These are phyloP conservation scores for Ajuga reptans DNA, from an alignment of 305 asterid species.

Conservation along the genomic window DNA sequence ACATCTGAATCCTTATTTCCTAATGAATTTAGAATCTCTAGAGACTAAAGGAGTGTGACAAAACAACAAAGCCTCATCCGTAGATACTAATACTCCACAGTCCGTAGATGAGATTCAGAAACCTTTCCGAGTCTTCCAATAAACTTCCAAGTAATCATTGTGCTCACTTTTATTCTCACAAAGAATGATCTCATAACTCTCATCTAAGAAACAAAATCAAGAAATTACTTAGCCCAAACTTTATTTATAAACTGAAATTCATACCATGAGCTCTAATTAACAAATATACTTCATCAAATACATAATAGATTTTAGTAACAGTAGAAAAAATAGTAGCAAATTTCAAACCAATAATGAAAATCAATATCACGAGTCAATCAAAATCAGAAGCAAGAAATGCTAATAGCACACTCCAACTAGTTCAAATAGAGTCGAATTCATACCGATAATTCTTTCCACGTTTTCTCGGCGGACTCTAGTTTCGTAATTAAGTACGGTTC, in stretches of 20 bases:
- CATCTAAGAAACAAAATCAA: not conserved
- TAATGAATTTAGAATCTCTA: not conserved
- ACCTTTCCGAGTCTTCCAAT: not conserved
- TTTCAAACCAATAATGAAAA: not conserved
- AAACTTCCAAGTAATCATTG: not conserved
- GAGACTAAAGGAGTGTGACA: not conserved
- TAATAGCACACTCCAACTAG: not conserved
- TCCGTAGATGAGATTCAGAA: not conserved
- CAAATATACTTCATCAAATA: not conserved
- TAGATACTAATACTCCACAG: not conserved
- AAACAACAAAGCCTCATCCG: not conserved
- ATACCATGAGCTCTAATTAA: not conserved
- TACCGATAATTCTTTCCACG: constrained; percentile 95
- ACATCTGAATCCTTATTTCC: not conserved
- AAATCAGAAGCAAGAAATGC: not conserved
- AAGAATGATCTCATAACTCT: not conserved
- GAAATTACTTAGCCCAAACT: not conserved
- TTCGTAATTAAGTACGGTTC: constrained; percentile 76
- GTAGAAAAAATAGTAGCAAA: not conserved
- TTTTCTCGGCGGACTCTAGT: constrained; percentile 88
- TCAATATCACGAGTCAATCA: not conserved
- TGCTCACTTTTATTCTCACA: not conserved
- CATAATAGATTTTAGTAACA: not conserved
- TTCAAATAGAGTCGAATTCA: constrained; percentile 8
- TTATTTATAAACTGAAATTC: not conserved